These are phyloP conservation scores for Catharanthus roseus DNA, from an alignment of 257 asterid species.

Conservation along the genomic window DNA sequence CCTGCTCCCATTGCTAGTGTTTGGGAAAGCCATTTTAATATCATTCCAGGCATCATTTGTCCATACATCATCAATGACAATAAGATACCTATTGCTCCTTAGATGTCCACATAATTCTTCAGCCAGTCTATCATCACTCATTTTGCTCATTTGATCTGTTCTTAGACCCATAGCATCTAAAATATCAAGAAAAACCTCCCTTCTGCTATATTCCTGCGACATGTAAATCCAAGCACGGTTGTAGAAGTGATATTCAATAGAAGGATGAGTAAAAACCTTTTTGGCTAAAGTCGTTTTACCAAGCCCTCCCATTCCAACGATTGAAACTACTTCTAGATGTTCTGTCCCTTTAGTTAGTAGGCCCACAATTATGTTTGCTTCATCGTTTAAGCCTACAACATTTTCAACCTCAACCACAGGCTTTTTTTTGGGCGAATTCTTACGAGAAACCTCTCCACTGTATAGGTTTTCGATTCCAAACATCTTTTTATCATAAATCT, in stretches of 20 bases:
- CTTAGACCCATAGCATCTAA: background rate
- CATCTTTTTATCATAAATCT: slow-evolving; percentile 39
- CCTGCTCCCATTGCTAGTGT: slow-evolving; percentile 9
- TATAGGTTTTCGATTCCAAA: slow-evolving; percentile 37
- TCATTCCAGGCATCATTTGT: slow-evolving; percentile 3
- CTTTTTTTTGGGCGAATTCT: background rate
- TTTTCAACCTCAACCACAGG: slow-evolving; percentile 13
- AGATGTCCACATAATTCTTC: background rate
- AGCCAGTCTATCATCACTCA: background rate
- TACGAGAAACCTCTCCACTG: slow-evolving; percentile 6
- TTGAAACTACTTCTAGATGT: slow-evolving; percentile 15
- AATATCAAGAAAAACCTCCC: slow-evolving; percentile 20
- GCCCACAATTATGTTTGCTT: background rate
- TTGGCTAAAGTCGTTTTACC: slow-evolving; percentile 31
- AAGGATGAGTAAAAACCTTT: slow-evolving; percentile 18
- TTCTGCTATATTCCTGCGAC: slow-evolving; percentile 16
- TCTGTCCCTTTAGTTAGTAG: slow-evolving; percentile 13
- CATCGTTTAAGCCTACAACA: slow-evolving; percentile 22
- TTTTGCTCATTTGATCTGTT: background rate
- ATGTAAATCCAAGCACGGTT: slow-evolving; percentile 25
- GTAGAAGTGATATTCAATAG: slow-evolving; percentile 18
- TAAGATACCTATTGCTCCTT: slow-evolving; percentile 4
- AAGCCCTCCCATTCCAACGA: slow-evolving; percentile 25
- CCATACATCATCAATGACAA: slow-evolving; percentile 25
- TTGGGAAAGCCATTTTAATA: slow-evolving; percentile 15